Evolutionary conservation across 2,329 filamentous ascomycete genomes (phyloP), one percentile per base, ranked within the genome.

Genomic region (Botrytis cinerea): DNA sequence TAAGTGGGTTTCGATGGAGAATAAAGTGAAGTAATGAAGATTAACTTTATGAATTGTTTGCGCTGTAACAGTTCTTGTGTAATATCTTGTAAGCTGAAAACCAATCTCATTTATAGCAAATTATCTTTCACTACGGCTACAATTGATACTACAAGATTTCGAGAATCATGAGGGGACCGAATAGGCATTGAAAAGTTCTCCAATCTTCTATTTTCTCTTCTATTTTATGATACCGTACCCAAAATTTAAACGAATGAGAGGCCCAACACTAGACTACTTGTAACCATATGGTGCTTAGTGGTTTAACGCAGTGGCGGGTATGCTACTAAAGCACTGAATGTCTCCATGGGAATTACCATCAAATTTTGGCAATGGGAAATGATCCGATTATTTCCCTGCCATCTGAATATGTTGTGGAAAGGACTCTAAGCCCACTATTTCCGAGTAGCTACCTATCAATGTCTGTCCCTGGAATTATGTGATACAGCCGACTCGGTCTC

Each of bases 51-150:
- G n/a, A 40, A 48, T 18, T 1, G 2, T 28, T 40, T 6, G 1
- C 0, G 32, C 2, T 67, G 8, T 40, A 18, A 7, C 0, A 2
- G n/a, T 32, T 43, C 0, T 43, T 16, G 6, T n/a, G 25, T 28
- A 40, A 20, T 14, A 2, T 28, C 25, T 12, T 54, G 0, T 7
- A 4, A 5, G 22, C 2, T 28, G 0, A 28, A 62, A n/a, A 0
- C 16, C 38, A 22, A 28, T 1, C 14, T 7, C 2, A 16, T 20
- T 28, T 22, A 43, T 40, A 40, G 12, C 20, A 57, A 4, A 28
- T 25, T 51, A 12, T n/a, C 12, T 10, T n/a, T 2, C 28, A 28
- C 35, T 43, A 40, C 16, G 9, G 64, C 20, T 8, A 28, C 9
- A 40, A 16, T 14, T 10, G 1, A 12, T 40, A 20, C 46, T 16